Evolutionary conservation across 1,139 yeast genomes (phyloP), one percentile per base, ranked within the genome.

Genomic region (Yamadazyma atlantica): DNA sequence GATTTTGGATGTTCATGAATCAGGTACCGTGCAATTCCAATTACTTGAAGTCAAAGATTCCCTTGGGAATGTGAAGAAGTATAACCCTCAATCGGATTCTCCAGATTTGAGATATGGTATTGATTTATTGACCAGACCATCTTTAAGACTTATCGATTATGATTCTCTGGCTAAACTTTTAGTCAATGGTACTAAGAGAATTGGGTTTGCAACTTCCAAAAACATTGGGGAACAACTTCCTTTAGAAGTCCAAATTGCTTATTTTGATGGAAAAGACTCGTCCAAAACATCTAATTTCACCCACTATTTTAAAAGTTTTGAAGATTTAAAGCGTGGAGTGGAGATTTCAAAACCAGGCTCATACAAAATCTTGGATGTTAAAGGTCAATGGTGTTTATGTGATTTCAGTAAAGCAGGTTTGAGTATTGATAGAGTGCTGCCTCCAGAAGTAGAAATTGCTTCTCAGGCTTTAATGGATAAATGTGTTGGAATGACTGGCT

Each of bases 401-500:
- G 66, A 74, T 13, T 58, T 42, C 1, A 33, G 30, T 16, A 65
- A 74, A 13, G 58, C 42, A 1, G 33, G 32, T 13, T 49, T 66
- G 2, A 30, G 22, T 1, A 38, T 70, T 2, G 43, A 41, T 11
- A 42, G 55, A 3, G 73, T 72, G 1, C 45, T 60, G 0, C 69
- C 66, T 12, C 92, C 92, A 2, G 59, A 55, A 41, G 72, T 80
- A 48, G 66, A 57, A 37, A 79, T 85, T 4, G 46, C 55, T 4
- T 76, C 86, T 1, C 65, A 69, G 3, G 81, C 89, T 2, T 78
- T 90, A 2, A 68, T 80, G 26, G 97, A 92, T 53, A 79, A 84
- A 41, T 92, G 99, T 64, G 85, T 94, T 24, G 98, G 98, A 1
- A 87, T 90, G 37, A 82, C 88, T 8, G 98, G 97, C 0, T 78